phyloP scores from a whole-genome alignment of 352 stramenopile genomes.

The Globisporangium radiosum region DNA sequence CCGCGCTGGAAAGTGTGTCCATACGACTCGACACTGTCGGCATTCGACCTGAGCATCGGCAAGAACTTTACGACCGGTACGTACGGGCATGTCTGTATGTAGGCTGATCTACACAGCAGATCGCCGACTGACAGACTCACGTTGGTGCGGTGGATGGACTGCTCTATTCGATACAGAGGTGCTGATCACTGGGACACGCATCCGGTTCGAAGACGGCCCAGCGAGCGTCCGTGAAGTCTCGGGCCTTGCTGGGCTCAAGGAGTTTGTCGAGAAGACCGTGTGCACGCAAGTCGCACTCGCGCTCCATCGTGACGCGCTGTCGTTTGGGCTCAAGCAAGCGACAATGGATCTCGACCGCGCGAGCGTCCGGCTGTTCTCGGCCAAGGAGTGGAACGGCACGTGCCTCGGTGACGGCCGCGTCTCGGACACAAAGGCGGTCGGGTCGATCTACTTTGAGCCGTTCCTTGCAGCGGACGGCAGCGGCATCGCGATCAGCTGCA shows the following conservation, averaged over 20 bases:
- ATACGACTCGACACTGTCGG: conserved; percentile 67
- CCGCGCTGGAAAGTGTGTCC: conserved; percentile 78
- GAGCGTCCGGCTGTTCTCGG: conserved; percentile 67
- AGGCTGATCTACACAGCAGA: neutral
- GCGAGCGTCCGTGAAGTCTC: conserved; percentile 56
- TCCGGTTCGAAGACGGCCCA: conserved; percentile 62
- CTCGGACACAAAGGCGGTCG: conserved; percentile 55
- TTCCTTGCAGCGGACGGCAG: conserved; percentile 46
- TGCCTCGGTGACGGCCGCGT: conserved; percentile 84
- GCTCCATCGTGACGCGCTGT: conserved; percentile 62
- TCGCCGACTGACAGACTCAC: neutral
- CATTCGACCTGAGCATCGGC: conserved; percentile 76
- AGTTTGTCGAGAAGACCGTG: conserved; percentile 71
- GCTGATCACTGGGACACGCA: conserved; percentile 65
- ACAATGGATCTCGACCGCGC: conserved; percentile 69
- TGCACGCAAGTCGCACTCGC: conserved; percentile 67
- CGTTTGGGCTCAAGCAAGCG: conserved; percentile 72
- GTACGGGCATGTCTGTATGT: neutral
- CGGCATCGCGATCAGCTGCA: conserved; percentile 56
- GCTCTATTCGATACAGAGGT: conserved; percentile 32
- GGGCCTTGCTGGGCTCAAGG: conserved; percentile 41
- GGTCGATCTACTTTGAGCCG: conserved; percentile 72
- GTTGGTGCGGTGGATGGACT: neutral
- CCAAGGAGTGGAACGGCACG: conserved; percentile 74
- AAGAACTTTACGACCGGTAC: conserved; percentile 77